A percentile compares a stretch with the other conserved stretches of the same genome.
These are phyloP conservation scores for Diplogelasinospora grovesii DNA, from an alignment of 495 filamentous ascomycete genomes.

Conservation along the genomic window DNA sequence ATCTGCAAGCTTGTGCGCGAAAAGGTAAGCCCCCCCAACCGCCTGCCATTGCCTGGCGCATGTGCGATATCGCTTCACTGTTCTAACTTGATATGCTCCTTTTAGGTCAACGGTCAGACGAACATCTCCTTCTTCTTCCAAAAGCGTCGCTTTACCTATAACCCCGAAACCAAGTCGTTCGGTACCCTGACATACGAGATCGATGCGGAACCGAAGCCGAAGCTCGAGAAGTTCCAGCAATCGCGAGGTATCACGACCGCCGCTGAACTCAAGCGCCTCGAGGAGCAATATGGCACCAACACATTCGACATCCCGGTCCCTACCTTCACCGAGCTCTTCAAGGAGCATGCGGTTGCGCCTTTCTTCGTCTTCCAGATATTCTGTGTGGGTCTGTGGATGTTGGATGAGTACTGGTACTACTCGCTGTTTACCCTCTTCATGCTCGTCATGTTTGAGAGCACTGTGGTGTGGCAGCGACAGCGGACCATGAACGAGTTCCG, in stretches of 20 bases:
- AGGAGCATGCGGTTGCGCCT: conserved; percentile 95
- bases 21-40: conserved; percentile 41
- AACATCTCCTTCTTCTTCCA: conserved; percentile 93
- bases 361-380: conserved; percentile 99
- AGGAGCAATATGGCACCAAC: conserved; percentile 93
- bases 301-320: conserved; percentile 98
- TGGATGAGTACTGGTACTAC: conserved; percentile 99
- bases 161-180: conserved; percentile 61
- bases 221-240: conserved; percentile 68
- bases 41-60: background rate
- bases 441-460: conserved; percentile 96
- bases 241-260: conserved; percentile 63
- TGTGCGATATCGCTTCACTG: too few relatives aligned
- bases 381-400: conserved; percentile 96
- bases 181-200: conserved; percentile 77
- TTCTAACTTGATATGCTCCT: background rate
- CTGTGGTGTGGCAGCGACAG: conserved; percentile 98
- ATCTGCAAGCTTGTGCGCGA: conserved; percentile 76
- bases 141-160: conserved; percentile 91
- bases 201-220: conserved; percentile 75
- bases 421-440: conserved; percentile 98
- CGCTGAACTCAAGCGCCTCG: conserved; percentile 66
- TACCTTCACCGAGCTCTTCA: conserved; percentile 89
- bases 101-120: conserved; percentile 57
- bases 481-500: conserved; percentile 95